Conservation (phyloP, 148 eudicot genomes). For the Vaccinium myrtillus region DNA sequence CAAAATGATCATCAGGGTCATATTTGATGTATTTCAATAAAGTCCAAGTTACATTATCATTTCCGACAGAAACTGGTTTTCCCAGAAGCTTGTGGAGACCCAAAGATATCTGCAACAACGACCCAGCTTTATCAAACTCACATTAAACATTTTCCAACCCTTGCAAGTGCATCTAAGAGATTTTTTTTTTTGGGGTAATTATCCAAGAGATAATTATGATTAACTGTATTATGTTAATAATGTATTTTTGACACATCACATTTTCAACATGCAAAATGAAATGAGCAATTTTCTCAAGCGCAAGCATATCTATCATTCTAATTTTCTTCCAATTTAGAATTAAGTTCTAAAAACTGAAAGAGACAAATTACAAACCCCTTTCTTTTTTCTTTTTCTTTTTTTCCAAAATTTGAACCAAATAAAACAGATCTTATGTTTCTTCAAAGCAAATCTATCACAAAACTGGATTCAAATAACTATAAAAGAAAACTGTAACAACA, state of each 20-base stretch:
- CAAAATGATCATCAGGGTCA: constrained; percentile 27
- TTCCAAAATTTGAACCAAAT: neutral
- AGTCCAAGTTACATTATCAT: constrained; percentile 66
- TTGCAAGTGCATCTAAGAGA: neutral
- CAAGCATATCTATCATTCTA: neutral
- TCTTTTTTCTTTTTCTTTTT: neutral
- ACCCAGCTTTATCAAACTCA: constrained; percentile 12
- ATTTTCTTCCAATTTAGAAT: neutral
- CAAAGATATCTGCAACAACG: constrained; percentile 52
- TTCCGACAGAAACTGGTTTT: constrained; percentile 59
- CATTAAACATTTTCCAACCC: neutral
- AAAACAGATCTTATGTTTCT: neutral
- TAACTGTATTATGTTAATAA: neutral
- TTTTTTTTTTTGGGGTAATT: no score
- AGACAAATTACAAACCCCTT: neutral
- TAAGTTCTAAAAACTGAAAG: neutral
- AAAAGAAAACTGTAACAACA: neutral
- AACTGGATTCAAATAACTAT: neutral
- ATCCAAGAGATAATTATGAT: neutral
- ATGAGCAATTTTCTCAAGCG: no score
- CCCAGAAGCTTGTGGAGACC: constrained; percentile 68
- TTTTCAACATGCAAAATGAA: no score
- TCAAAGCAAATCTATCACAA: neutral
- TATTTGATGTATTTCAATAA: constrained; percentile 48
- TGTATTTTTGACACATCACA: neutral